Evolutionary conservation across 371 early-diverging fungal species (phyloP).

Genomic region (Syncephalastrum racemosum): DNA sequence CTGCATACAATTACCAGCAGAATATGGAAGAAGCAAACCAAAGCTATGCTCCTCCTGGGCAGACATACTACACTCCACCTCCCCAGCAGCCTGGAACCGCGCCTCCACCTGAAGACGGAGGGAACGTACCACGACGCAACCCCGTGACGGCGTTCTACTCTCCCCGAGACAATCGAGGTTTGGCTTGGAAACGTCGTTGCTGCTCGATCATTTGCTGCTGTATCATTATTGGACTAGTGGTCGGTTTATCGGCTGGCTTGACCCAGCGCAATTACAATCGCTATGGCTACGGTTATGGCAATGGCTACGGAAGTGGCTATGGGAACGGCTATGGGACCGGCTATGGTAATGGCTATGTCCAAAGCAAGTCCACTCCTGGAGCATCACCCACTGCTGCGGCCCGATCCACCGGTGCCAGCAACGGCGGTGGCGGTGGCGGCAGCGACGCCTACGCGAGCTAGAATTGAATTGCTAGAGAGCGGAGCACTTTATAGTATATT

Average conservation of each 20-base stretch:
- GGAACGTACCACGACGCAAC: slow-evolving; percentile 7
- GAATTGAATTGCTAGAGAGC: no score
- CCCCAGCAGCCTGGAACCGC: slow-evolving; percentile 17
- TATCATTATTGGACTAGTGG: slow-evolving; percentile 29
- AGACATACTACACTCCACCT: slow-evolving; percentile 31
- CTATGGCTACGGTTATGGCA: slow-evolving; percentile 7
- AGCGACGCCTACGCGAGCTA: no score
- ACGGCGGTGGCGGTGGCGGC: no score
- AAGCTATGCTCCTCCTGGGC: slow-evolving; percentile 14
- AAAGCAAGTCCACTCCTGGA: no score
- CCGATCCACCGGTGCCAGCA: no score
- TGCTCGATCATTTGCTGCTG: slow-evolving; percentile 34
- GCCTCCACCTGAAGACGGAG: slow-evolving; percentile 10
- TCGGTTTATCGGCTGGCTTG: slow-evolving; percentile 34
- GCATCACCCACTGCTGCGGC: no score
- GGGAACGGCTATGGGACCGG: no score
- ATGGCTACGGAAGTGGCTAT: slow-evolving; percentile 2
- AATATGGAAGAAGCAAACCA: neutral
- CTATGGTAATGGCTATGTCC: no score
- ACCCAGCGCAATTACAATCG: slow-evolving; percentile 13
- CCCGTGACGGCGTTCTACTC: slow-evolving; percentile 28
- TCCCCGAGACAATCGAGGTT: slow-evolving; percentile 26
- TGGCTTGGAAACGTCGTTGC: slow-evolving; percentile 27
- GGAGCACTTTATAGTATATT: no score
- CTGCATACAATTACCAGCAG: neutral